These are phyloP conservation scores for Cyclotella distinguenda DNA, from an alignment of 108 stramenopile species.

Conservation along the genomic window DNA sequence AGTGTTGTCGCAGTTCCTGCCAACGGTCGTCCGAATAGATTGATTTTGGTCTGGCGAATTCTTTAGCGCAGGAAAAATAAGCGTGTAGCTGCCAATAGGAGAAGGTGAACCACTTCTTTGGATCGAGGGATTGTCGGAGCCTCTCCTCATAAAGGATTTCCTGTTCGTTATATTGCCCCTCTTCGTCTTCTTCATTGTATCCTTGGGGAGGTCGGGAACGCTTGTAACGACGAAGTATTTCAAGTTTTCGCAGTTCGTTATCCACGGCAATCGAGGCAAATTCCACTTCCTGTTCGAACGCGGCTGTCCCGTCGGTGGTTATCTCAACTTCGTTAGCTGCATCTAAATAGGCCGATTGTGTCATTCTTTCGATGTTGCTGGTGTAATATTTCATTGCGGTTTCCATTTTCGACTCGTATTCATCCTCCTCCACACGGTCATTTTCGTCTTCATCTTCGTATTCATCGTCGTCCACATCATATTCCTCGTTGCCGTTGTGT, in stretches of 20 bases:
- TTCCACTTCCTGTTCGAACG: constrained; percentile 3
- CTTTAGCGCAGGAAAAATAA: constrained; percentile 31
- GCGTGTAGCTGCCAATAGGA: constrained; percentile 42
- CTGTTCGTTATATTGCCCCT: constrained; percentile 4
- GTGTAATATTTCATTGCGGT: neutral
- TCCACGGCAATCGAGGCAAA: neutral
- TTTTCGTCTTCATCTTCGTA: too few species aligned
- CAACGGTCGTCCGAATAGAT: constrained; percentile 15
- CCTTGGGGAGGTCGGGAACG: neutral
- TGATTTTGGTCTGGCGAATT: constrained; percentile 11
- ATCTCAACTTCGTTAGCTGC: neutral
- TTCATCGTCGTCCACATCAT: too few species aligned
- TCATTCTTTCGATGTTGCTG: neutral
- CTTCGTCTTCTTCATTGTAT: constrained; percentile 11
- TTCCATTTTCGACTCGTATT: constrained; percentile 1
- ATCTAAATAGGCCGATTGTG: neutral
- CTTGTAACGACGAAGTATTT: neutral
- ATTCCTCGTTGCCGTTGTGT: too few species aligned
- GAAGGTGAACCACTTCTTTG: constrained; percentile 13
- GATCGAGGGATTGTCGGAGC: constrained; percentile 15
- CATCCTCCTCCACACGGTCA: too few species aligned
- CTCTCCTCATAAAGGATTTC: constrained; percentile 8
- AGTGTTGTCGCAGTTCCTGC: constrained; percentile 21
- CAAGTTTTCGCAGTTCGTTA: neutral
- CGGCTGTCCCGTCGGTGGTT: neutral